Conservation (phyloP, 345 rosid genomes). For the Corchorus capsularis region DNA sequence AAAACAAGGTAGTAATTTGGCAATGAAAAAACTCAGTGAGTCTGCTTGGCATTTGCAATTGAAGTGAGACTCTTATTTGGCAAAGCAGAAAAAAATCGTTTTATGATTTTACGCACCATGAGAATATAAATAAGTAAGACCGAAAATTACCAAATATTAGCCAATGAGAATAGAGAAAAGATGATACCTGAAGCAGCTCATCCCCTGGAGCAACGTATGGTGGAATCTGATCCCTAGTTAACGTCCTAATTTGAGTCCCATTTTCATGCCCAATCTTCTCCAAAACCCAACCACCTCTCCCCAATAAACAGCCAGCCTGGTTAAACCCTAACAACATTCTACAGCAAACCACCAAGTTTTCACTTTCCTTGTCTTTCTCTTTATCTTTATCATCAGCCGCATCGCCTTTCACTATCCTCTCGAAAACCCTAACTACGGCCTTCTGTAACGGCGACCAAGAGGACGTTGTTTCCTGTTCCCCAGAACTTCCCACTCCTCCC, state of each 20-base stretch:
- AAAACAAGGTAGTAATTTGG: background rate
- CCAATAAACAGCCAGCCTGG: slow-evolving; percentile 46
- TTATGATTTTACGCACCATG: background rate
- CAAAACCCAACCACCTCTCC: slow-evolving; percentile 49
- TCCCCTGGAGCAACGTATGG: slow-evolving; percentile 58
- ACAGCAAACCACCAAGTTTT: slow-evolving; percentile 43
- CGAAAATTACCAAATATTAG: background rate
- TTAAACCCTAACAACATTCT: slow-evolving; percentile 52
- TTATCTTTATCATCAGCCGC: slow-evolving; percentile 32
- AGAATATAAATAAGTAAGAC: background rate
- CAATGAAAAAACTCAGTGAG: background rate
- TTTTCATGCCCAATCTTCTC: slow-evolving; percentile 61
- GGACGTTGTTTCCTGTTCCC: slow-evolving; percentile 10
- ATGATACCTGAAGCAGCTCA: slow-evolving; percentile 56
- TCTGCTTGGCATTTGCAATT: background rate
- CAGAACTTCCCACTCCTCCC: background rate
- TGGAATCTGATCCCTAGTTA: slow-evolving; percentile 55
- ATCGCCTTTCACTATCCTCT: slow-evolving; percentile 58
- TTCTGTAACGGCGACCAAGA: slow-evolving; percentile 47
- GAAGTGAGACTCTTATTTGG: background rate
- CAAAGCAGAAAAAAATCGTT: background rate
- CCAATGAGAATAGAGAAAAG: background rate
- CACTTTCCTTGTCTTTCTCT: slow-evolving; percentile 38
- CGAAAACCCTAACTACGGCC: slow-evolving; percentile 63
- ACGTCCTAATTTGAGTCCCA: slow-evolving; percentile 47